Evolutionary conservation across 2,329 filamentous ascomycete species (phyloP), one percentile per base, ranked within the genome.

Genomic region (Neofusicoccum laricinum): DNA sequence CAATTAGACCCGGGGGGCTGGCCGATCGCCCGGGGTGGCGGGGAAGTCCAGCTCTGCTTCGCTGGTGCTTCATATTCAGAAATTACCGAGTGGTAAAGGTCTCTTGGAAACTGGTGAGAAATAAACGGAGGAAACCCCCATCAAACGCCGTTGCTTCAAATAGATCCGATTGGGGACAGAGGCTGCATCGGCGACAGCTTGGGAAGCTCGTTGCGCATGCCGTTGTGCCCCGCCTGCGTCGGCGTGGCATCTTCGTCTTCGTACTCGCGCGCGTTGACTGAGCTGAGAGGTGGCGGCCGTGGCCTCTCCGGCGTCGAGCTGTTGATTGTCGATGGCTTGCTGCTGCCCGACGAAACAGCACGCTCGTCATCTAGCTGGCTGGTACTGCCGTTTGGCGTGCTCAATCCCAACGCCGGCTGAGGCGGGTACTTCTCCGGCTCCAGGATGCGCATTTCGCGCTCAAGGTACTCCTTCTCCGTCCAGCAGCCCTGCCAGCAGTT

Each of bases 401-500:
- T 41, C 30, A 59, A n/a, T 12, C 55, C 55, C 30, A 59, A 12
- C 15, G 40, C 25, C 30, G 59, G 62, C 32, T 46, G 50, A 15
- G 62, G 58, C 48, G 61, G 38, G 19, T 63, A 48, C 48, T 64
- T 63, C 19, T 64, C 50, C 66, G 67, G 58, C 65, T 59, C 58
- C 67, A 69, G 71, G 64, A 63, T 69, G 25, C 51, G 49, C 65
- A 66, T 66, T 71, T 91, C 88, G 68, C 88, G 82, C 69, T 91
- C 87, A 40, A 93, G 88, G 72, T 86, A 94, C 69, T 87, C 88
- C 67, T 92, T 88, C 77, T 98, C 94, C 12, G 91, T 96, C 81
- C 89, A 93, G 80, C 94, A 98, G 8, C 94, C 94, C 76, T 95
- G 93, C 94, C 94, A 98, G 80, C 94, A 98, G 70, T 96, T 90